Evolutionary conservation across 2,329 filamentous ascomycete genomes (phyloP).

Genomic region (Colletotrichum ledebouriae): DNA sequence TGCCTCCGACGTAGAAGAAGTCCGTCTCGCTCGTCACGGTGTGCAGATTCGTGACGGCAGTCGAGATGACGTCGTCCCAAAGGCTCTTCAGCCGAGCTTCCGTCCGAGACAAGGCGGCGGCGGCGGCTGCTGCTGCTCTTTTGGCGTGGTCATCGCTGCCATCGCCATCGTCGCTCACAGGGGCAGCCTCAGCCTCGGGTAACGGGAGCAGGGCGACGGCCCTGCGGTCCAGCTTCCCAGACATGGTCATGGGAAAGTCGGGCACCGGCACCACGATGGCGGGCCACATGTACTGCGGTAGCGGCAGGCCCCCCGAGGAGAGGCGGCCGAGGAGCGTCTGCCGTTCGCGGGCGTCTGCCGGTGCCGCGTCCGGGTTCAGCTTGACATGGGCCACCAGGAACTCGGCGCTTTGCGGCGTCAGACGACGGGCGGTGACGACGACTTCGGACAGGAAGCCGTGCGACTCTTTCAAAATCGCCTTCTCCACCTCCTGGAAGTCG

Average conservation of each 20-base stretch:
- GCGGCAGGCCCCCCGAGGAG: constrained; percentile 41
- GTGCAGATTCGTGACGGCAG: too few relatives aligned
- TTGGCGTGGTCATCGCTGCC: too few relatives aligned
- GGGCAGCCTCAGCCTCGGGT: too few relatives aligned
- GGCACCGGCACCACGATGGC: constrained; percentile 46
- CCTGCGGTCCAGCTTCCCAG: constrained; percentile 51
- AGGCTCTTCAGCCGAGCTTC: too few relatives aligned
- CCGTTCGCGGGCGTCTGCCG: too few relatives aligned
- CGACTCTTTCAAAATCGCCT: constrained; percentile 44
- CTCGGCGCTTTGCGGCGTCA: constrained; percentile 19
- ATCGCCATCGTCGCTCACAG: too few relatives aligned
- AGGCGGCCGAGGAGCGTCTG: constrained; percentile 26
- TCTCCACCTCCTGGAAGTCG: constrained; percentile 59
- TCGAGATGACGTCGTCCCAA: too few relatives aligned
- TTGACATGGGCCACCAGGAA: constrained; percentile 44
- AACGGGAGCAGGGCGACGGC: too few relatives aligned
- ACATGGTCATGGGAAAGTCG: constrained; percentile 48
- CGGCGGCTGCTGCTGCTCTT: too few relatives aligned
- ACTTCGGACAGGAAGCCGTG: constrained; percentile 43
- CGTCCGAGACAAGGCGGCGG: too few relatives aligned
- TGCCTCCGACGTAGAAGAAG: constrained; percentile 6
- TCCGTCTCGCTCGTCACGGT: neutral
- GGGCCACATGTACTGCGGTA: constrained; percentile 55
- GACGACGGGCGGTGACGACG: constrained; percentile 45
- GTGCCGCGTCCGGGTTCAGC: too few relatives aligned